Base-by-base conservation (phyloP, 345 rosid genomes). In the Isatis tinctoria region DNA sequence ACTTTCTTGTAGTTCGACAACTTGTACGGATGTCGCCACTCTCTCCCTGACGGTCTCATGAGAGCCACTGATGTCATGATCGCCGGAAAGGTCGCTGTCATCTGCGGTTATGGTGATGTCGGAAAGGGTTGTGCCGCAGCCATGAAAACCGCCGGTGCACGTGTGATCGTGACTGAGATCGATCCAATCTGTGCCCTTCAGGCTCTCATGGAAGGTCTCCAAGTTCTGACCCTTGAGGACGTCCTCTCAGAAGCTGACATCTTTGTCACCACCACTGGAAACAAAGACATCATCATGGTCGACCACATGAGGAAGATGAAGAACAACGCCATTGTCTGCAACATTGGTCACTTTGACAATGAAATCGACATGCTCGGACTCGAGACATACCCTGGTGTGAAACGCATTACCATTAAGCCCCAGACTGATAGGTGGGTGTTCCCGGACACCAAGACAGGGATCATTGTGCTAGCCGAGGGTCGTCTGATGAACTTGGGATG, bases 51-150 rank as follows among this genome's bases (percentile, higher is more conserved):
- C 65, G 98, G 98, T 73, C 82, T 92, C 87, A 92, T 92, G 98
- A 92, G 98, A 64, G 98, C 98, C 4, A 92, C 98, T 12, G 98
- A 92, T 80, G 97, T 92, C 16, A 93, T 93, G 98, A 93, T 93
- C 61, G 98, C 97, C 2, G 97, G 97, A 2, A 93, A 92, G 81
- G 85, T 90, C 18, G 96, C 84, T 11, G 88, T 88, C 32, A 88
- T 88, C 65, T 81, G 85, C 32, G 91, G 94, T 58, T 87, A 88
- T 62, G 94, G 91, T 78, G 91, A 88, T 71, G 91, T 85, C 0
- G 94, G 91, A 60, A 88, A 88, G 76, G 94, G 94, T 67, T 88
- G 89, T 73, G 90, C 91, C 54, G 83, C 87, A 26, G 88, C 91
- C 37, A 69, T 88, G 83, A 85, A 86, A 76, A 84, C 83, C 7